Base-by-base conservation (phyloP, 495 filamentous ascomycete species). In the Tuber aestivum region DNA sequence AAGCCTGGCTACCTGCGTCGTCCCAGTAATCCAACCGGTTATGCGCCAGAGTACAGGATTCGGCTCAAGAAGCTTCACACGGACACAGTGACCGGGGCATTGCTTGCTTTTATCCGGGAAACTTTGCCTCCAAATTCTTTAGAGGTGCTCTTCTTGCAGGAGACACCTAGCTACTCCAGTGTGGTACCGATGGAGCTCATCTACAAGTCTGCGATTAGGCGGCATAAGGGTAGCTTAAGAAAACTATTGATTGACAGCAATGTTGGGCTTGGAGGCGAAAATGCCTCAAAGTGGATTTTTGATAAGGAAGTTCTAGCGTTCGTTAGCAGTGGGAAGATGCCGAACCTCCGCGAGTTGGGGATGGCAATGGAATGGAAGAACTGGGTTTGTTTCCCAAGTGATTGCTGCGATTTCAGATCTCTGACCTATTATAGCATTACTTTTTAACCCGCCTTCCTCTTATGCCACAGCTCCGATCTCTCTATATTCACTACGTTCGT, bases 31-130 rank as follows among this genome's bases (percentile, higher is more conserved):
- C 78, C 78, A 8, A 32, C 56, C 27, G 40, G 44, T 7, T 48
- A 35, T 35, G 74, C 82, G 79, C 41, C 77, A 77, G 89, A 93
- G 44, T 97, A 93, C 80, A 86, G 87, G 42, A 84, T 98, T 9
- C 90, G 89, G 0, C 85, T 98, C 69, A 95, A 92, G 83, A 88
- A 91, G 77, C 87, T 98, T 20, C 93, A 96, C 76, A 96, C 92
- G 0, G 93, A 97, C 82, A 86, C 86, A 18, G 92, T 94, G n/a
- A 94, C 93, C 0, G 84, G 89, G 32, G 87, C 90, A 37, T 84
- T 98, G n/a, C 89, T 97, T 61, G 86, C 87, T 12, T 97, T 97
- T 80, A 87, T 97, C 72, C 93, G 91, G 75, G 93, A 97, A 76
- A 91, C 93, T 0, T 87, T 97, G 41, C 92, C 91, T 40, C 95